Evolutionary conservation across 805 yeast genomes (phyloP), one percentile per base, ranked within the genome.

Genomic region (Wickerhamomyces bovis): DNA sequence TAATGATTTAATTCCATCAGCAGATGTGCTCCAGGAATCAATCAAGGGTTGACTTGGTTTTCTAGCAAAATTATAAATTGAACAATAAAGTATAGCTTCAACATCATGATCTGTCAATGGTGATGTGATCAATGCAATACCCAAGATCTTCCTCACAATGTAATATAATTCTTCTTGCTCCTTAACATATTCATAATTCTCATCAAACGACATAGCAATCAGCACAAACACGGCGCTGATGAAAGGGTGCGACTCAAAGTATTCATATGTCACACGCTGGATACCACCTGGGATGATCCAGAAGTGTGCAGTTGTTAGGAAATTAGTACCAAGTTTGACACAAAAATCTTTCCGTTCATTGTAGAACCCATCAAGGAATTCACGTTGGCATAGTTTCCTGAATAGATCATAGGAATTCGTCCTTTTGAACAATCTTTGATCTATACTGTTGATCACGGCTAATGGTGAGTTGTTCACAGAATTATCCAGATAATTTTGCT

Each of bases 221-320:
- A 76, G 63, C 3, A 74, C 77, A 61, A 73, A 76, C 1, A 76
- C 80, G 48, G 80, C 74, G 0, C 80, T 66, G 20, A 76, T 77
- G 49, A 78, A 77, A 4, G 81, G 76, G 58, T 78, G 82, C 28
- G 68, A 66, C 16, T 63, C 53, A 5, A 75, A 82, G 55, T 75
- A 79, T 11, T 63, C 63, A 35, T 70, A 58, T 38, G 72, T 67
- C 12, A 78, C 69, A 28, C 69, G 70, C 33, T 69, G 74, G n/a
- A 77, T 68, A 6, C 82, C 83, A 11, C 82, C 83, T 2, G 83
- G 83, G 6, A 78, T 73, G 40, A 80, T 77, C 81, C 83, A 80
- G 55, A 74, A 76, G 54, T 77, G 81, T 3, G 83, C 77, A 39
- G 72, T 73, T 16, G 69, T 71, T 33, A 78, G 57, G 50, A 78